Conservation (phyloP, 495 filamentous ascomycete species). For the Daldinia grandis region DNA sequence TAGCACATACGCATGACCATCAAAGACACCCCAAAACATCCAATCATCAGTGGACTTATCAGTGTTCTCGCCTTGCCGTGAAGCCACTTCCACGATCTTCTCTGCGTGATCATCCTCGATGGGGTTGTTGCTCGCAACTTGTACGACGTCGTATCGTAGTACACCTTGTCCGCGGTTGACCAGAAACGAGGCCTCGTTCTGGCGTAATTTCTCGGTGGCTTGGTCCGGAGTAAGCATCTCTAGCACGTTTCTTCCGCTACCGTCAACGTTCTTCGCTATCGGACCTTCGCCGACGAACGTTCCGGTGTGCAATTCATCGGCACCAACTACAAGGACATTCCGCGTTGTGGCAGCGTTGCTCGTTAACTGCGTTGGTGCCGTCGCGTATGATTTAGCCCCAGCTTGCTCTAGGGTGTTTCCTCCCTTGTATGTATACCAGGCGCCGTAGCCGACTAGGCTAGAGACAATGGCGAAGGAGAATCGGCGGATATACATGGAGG, state of each 20-base stretch:
- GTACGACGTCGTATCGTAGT: slow-evolving; percentile 93
- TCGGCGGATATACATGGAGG: slow-evolving; percentile 61
- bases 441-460: slow-evolving; percentile 60
- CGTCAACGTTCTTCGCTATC: slow-evolving; percentile 83
- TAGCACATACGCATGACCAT: slow-evolving; percentile 83
- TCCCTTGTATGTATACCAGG: slow-evolving; percentile 58
- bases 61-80: slow-evolving; percentile 46
- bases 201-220: slow-evolving; percentile 86
- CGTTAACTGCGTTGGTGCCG: slow-evolving; percentile 42
- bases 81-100: slow-evolving; percentile 90
- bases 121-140: slow-evolving; percentile 93
- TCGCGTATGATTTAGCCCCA: slow-evolving; percentile 43
- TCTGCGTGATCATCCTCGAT: slow-evolving; percentile 99
- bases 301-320: slow-evolving; percentile 84
- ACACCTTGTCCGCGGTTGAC: slow-evolving; percentile 92
- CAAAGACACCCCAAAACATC: slow-evolving; percentile 99
- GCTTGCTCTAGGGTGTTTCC: slow-evolving; percentile 42
- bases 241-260: slow-evolving; percentile 79
- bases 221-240: slow-evolving; percentile 98
- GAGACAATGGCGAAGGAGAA: slow-evolving; percentile 55
- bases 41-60: slow-evolving; percentile 76
- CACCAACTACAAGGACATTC: slow-evolving; percentile 76
- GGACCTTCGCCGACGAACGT: slow-evolving; percentile 82
- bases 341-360: slow-evolving; percentile 46
- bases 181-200: slow-evolving; percentile 88